A percentile compares a stretch with the other conserved stretches of the same genome.
Evolutionary conservation across 345 rosid genomes (phyloP).

Genomic region (Corymbia maculata): DNA sequence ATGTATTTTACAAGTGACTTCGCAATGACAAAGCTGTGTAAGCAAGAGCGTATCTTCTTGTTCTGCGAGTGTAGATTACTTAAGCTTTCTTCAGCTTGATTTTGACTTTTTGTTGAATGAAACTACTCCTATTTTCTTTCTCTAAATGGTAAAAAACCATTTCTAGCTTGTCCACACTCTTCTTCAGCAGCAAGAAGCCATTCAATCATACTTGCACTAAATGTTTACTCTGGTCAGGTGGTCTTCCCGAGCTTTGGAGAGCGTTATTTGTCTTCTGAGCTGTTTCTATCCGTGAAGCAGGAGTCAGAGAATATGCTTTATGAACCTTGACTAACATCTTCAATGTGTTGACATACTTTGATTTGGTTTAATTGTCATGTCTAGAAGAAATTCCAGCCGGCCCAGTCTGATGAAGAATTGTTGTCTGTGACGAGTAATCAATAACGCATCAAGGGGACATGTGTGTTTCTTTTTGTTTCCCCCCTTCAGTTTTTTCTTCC

Average conservation of each 20-base stretch:
- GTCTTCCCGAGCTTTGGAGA: conserved; percentile 33
- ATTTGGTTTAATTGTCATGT: not conserved
- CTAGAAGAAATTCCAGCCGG: not conserved
- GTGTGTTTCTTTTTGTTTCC: not conserved
- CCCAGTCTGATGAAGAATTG: not conserved
- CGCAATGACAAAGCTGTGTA: not conserved
- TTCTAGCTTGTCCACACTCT: not conserved
- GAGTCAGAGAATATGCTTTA: conserved; percentile 17
- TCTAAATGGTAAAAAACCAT: not conserved
- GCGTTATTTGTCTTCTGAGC: conserved; percentile 21
- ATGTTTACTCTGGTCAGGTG: not conserved
- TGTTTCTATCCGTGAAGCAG: conserved; percentile 20
- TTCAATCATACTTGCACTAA: not conserved
- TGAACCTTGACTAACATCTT: conserved; percentile 1
- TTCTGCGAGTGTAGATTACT: not conserved
- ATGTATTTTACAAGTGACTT: not conserved
- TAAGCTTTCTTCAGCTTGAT: not conserved
- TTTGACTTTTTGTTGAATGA: not conserved
- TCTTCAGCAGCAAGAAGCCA: not conserved
- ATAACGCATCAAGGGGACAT: not conserved
- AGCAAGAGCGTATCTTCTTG: not conserved
- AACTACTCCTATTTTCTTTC: not conserved
- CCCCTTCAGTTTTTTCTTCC: not conserved
- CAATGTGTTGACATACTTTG: not conserved
- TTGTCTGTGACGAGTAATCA: not conserved